Evolutionary conservation across 257 asterid genomes (phyloP).

Genomic region (Scutellaria baicalensis): DNA sequence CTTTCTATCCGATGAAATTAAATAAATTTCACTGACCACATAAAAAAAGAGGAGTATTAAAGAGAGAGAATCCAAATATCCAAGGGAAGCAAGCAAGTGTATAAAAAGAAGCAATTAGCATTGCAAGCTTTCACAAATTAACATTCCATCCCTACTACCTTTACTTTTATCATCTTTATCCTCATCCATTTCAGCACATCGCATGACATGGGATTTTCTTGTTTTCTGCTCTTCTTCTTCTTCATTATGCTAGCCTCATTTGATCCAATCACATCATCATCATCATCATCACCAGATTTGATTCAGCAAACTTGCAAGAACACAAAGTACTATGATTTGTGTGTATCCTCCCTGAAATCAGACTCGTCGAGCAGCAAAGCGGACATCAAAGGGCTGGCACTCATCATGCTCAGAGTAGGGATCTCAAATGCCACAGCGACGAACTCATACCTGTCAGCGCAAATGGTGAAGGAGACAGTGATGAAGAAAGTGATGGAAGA

Average conservation of each 20-base stretch:
- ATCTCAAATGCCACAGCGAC: slow-evolving; percentile 70
- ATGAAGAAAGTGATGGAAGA: slow-evolving; percentile 47
- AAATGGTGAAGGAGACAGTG: slow-evolving; percentile 25
- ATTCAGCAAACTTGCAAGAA: slow-evolving; percentile 63
- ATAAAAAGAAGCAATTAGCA: too few species aligned
- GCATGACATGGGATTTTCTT: slow-evolving; percentile 19
- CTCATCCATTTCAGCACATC: too few species aligned
- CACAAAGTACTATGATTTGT: slow-evolving; percentile 70
- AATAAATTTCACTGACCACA: too few species aligned
- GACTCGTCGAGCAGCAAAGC: slow-evolving; percentile 44
- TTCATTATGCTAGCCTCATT: slow-evolving; percentile 21
- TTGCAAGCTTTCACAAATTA: too few species aligned
- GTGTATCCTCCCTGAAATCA: slow-evolving; percentile 63
- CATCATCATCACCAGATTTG: slow-evolving; percentile 26
- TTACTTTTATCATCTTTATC: too few species aligned
- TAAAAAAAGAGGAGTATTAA: too few species aligned
- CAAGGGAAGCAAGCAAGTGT: too few species aligned
- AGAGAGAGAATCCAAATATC: too few species aligned
- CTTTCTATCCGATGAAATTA: too few species aligned
- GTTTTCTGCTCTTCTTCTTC: slow-evolving; percentile 16
- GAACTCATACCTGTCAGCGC: slow-evolving; percentile 40
- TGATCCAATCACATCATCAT: slow-evolving; percentile 2
- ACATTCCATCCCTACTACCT: too few species aligned
- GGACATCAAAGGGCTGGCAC: slow-evolving; percentile 62
- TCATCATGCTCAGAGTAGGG: slow-evolving; percentile 49